A percentile compares a stretch with the other conserved stretches of the same genome.
These are phyloP conservation scores for Vanrija pseudolonga DNA, from an alignment of 1,284 basidiomycete species.

Conservation along the genomic window DNA sequence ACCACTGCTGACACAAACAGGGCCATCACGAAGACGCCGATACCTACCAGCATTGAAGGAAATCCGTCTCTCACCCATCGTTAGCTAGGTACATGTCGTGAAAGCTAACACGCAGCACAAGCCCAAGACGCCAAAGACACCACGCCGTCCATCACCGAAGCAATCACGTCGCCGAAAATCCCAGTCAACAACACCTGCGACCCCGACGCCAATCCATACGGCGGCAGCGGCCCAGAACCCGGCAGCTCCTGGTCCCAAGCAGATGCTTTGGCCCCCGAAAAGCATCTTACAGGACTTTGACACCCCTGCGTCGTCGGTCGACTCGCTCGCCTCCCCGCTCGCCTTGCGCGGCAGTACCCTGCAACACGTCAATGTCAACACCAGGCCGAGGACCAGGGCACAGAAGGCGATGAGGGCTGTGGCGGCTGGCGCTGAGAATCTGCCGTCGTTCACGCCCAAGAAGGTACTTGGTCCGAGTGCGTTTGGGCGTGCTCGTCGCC, in stretches of 20 bases:
- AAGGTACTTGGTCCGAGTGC: neutral
- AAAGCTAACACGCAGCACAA: neutral
- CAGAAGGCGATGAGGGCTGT: neutral
- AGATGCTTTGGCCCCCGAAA: no score
- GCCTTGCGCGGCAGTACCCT: neutral
- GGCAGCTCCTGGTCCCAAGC: neutral
- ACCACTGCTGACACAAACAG: neutral
- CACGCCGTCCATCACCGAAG: neutral
- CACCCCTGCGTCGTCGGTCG: no score
- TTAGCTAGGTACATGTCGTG: neutral
- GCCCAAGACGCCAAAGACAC: neutral
- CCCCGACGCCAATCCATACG: neutral
- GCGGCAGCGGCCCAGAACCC: neutral
- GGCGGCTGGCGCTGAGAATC: neutral
- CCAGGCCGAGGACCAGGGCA: neutral
- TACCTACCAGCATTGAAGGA: slow-evolving; percentile 5
- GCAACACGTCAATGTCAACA: neutral
- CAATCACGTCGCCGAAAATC: neutral
- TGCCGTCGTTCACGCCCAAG: neutral
- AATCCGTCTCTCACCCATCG: slow-evolving; percentile 28
- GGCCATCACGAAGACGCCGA: neutral
- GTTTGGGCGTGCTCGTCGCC: neutral
- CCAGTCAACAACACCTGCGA: neutral
- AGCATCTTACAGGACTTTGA: no score
- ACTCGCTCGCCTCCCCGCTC: no score